phyloP scores from a whole-genome alignment of 768 basidiomycete species.

The Auricularia cornea region DNA sequence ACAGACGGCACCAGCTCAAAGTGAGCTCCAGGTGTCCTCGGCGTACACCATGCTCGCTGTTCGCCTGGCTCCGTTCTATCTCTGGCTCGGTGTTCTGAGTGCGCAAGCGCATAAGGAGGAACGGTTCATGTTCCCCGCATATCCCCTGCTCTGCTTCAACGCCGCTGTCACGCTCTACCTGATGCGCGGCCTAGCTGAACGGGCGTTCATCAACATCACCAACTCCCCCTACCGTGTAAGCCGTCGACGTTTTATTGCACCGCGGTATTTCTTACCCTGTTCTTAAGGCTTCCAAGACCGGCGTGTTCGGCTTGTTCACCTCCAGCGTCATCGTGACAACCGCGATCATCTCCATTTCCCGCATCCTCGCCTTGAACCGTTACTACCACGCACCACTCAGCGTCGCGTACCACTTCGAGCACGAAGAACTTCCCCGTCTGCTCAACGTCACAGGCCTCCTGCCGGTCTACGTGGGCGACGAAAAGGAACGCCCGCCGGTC shows the following conservation, averaged over 20 bases:
- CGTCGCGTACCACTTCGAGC: constrained; percentile 61
- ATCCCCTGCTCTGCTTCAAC: constrained; percentile 88
- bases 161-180: constrained; percentile 85
- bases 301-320: constrained; percentile 71
- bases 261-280: neutral
- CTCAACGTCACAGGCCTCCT: constrained; percentile 65
- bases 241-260: constrained; percentile 18
- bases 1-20: constrained; percentile 12
- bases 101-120: constrained; percentile 94
- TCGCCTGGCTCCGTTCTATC: constrained; percentile 78
- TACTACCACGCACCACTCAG: constrained; percentile 90
- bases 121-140: constrained; percentile 95
- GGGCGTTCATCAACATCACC: constrained; percentile 61
- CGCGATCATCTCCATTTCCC: constrained; percentile 63
- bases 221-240: constrained; percentile 75
- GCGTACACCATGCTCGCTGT: constrained; percentile 71
- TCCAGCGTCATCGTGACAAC: constrained; percentile 58
- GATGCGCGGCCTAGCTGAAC: constrained; percentile 80
- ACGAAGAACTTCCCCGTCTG: constrained; percentile 69
- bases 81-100: constrained; percentile 81
- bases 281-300: constrained; percentile 63
- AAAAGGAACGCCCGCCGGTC: constrained; percentile 36
- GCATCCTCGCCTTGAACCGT: constrained; percentile 71
- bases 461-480: constrained; percentile 31
- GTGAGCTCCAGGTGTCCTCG: constrained; percentile 25